Conservation (phyloP, 169 alveolate genomes). For the Plasmodium gaboni region DNA sequence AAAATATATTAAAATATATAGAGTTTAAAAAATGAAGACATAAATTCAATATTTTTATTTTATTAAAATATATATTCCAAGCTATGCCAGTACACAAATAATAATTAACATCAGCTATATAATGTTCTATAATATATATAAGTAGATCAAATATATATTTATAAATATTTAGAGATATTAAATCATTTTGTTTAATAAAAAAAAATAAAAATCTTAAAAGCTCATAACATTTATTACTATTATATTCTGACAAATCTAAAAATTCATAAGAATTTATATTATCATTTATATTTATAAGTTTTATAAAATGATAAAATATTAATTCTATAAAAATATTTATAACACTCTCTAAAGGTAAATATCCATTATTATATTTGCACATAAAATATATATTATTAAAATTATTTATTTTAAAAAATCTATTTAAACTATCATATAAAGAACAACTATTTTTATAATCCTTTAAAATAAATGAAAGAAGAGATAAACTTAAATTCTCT, state of each 20-base stretch:
- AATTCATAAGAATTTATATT: background rate
- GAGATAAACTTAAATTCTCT: conserved; percentile 43
- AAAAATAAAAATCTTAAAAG: conserved; percentile 27
- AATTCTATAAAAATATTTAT: conserved; percentile 9
- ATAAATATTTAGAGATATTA: conserved; percentile 6
- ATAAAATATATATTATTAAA: conserved; percentile 49
- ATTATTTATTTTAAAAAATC: conserved; percentile 6
- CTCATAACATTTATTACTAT: conserved; percentile 12
- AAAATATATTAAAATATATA: conserved; percentile 38
- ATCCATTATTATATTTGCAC: conserved; percentile 59
- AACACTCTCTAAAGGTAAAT: conserved; percentile 6
- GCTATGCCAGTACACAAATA: background rate
- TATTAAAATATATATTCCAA: background rate
- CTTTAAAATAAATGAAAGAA: conserved; percentile 12
- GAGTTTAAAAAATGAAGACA: conserved; percentile 32
- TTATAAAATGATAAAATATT: background rate
- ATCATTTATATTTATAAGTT: background rate
- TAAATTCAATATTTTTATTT: conserved; percentile 19
- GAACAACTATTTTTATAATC: conserved; percentile 19
- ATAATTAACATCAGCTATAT: background rate
- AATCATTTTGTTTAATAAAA: conserved; percentile 41
- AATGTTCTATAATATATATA: background rate
- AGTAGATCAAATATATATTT: conserved; percentile 13
- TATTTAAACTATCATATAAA: conserved; percentile 31
- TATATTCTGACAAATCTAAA: background rate